Evolutionary conservation across 192 early-diverging fungal genomes (phyloP).

Genomic region (Coemansia erecta): DNA sequence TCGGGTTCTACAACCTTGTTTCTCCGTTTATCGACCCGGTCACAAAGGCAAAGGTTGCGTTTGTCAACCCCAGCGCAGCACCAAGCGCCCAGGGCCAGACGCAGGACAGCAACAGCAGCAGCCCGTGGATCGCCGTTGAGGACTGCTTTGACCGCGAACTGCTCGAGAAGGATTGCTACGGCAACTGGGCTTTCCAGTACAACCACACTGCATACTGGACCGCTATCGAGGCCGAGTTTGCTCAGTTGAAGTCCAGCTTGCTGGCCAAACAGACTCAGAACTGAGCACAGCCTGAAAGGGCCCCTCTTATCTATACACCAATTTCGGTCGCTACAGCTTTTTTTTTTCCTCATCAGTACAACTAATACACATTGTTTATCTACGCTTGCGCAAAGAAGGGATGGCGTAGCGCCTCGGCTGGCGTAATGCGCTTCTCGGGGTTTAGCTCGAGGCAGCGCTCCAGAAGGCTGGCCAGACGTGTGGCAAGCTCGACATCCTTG

Average conservation of each 20-base stretch:
- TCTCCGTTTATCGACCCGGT: slow-evolving; percentile 91
- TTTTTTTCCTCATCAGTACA: not conserved
- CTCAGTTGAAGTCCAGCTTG: slow-evolving; percentile 26
- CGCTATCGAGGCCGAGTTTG: slow-evolving; percentile 43
- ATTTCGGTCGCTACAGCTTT: not conserved
- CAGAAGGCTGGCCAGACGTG: slow-evolving; percentile 77
- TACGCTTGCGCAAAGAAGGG: slow-evolving; percentile 66
- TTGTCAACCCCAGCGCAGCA: slow-evolving; percentile 66
- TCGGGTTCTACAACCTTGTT: slow-evolving; percentile 76
- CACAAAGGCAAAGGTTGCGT: slow-evolving; percentile 82
- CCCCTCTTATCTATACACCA: not conserved
- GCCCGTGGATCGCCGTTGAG: slow-evolving; percentile 45
- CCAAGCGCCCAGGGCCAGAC: slow-evolving; percentile 9
- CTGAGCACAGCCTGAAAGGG: not conserved
- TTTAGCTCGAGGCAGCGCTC: slow-evolving; percentile 79
- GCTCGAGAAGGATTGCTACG: slow-evolving; percentile 73
- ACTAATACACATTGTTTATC: not conserved
- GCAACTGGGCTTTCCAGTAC: slow-evolving; percentile 67
- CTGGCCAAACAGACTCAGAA: slow-evolving; percentile 11
- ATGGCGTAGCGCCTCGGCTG: slow-evolving; percentile 82
- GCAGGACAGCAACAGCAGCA: slow-evolving; percentile 11
- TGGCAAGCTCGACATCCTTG: slow-evolving; percentile 52
- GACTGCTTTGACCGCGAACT: slow-evolving; percentile 34
- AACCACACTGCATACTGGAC: slow-evolving; percentile 71
- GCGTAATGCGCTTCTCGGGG: slow-evolving; percentile 87